A percentile compares a stretch with the other conserved stretches of the same genome.
Evolutionary conservation across 179 eudicot genomes (phyloP).

Genomic region (Silene vulgaris): DNA sequence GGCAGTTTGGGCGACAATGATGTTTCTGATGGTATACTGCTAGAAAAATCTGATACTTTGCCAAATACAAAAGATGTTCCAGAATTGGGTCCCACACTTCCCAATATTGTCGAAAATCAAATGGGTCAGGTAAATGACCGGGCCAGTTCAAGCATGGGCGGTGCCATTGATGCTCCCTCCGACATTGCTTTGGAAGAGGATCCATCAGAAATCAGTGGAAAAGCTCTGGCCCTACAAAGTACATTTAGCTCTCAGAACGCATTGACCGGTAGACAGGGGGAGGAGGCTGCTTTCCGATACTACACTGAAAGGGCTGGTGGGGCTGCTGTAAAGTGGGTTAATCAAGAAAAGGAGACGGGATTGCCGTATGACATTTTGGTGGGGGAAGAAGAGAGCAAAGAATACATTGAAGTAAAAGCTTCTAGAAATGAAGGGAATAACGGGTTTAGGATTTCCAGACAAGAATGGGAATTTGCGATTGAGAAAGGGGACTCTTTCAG

Average conservation of each 20-base stretch:
- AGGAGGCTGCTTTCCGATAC: neutral
- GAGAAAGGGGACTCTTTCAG: slow-evolving; percentile 20
- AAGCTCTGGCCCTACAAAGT: no score
- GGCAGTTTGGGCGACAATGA: neutral
- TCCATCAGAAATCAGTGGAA: slow-evolving; percentile 28
- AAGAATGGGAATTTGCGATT: slow-evolving; percentile 11
- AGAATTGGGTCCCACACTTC: neutral
- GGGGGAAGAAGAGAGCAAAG: slow-evolving; percentile 13
- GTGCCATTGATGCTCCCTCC: neutral
- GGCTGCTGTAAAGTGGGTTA: slow-evolving; percentile 6
- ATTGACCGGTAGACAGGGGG: slow-evolving; percentile 11
- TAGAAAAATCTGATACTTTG: slow-evolving; percentile 1
- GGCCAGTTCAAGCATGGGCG: neutral
- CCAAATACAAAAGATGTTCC: neutral
- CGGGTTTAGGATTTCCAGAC: neutral
- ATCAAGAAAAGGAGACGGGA: slow-evolving; percentile 15
- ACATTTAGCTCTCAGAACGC: no score
- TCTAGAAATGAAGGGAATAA: slow-evolving; percentile 6
- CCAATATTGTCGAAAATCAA: neutral
- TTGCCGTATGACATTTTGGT: slow-evolving; percentile 12
- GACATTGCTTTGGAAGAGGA: slow-evolving; percentile 17
- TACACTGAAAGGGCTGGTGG: neutral
- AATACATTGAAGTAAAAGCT: slow-evolving; percentile 20
- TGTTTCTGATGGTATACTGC: neutral
- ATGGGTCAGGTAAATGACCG: neutral